Percentiles rank a stretch among this genome's conserved stretches.
Evolutionary conservation across 768 basidiomycete genomes (phyloP).

Genomic region (Leccinum subtestaceum): DNA sequence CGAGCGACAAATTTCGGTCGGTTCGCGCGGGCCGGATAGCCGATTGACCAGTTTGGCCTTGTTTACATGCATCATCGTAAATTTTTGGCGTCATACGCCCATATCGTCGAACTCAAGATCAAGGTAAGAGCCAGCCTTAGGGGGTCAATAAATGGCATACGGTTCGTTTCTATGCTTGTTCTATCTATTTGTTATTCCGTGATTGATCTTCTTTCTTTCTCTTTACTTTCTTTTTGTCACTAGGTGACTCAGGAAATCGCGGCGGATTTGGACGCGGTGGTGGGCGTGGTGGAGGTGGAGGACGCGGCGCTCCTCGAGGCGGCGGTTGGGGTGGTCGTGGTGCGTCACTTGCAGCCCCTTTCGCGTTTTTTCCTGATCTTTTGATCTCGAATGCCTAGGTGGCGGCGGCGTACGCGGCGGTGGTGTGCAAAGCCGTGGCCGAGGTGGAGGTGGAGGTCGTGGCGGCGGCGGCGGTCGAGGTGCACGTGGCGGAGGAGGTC

Average conservation of each 20-base stretch:
- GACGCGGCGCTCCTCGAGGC: constrained; percentile 39
- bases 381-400: constrained; percentile 8
- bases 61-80: constrained; percentile 12
- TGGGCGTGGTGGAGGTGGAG: constrained; percentile 38
- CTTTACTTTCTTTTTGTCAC: not conserved
- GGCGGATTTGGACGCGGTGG: constrained; percentile 60
- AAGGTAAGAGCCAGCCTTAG: constrained; percentile 14
- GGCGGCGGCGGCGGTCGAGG: constrained; percentile 47
- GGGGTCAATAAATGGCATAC: constrained; percentile 33
- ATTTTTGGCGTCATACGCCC: constrained; percentile 7
- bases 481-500: constrained; percentile 40
- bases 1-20: not conserved
- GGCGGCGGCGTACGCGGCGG: constrained; percentile 17
- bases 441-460: constrained; percentile 35
- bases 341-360: constrained; percentile 7
- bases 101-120: constrained; percentile 12
- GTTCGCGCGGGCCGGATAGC: not conserved
- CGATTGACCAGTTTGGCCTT: constrained; percentile 8
- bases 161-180: constrained; percentile 22
- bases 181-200: not conserved
- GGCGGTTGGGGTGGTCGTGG: constrained; percentile 43
- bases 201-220: not conserved
- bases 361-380: not conserved
- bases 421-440: constrained; percentile 29
- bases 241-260: constrained; percentile 69